phyloP scores from a whole-genome alignment of 164 flowering plant species.

The Liriodendron chinense region DNA sequence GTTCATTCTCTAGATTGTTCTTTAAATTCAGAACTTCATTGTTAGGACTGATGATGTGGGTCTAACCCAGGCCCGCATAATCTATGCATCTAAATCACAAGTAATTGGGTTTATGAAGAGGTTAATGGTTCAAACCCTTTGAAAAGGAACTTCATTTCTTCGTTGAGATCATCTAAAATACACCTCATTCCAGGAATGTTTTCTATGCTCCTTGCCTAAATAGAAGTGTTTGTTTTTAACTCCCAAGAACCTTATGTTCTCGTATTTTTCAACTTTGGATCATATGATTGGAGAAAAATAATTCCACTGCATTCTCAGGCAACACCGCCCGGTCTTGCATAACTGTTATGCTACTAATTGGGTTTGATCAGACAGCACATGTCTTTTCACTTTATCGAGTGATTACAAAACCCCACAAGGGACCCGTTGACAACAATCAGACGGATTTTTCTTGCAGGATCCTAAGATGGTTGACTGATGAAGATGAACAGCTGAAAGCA shows the following conservation, averaged over 20 bases:
- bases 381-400: too few relatives aligned
- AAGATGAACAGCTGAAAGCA: constrained; percentile 48
- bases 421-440: neutral
- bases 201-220: too few relatives aligned
- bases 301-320: neutral
- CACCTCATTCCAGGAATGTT: too few relatives aligned
- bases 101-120: neutral
- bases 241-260: neutral
- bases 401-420: too few relatives aligned
- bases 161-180: too few relatives aligned
- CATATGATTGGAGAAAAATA: neutral
- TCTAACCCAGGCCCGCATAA: neutral
- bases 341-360: neutral
- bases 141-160: too few relatives aligned
- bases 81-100: neutral
- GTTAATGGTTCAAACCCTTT: too few relatives aligned
- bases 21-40: neutral
- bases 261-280: neutral
- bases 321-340: neutral
- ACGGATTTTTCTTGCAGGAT: constrained; percentile 41
- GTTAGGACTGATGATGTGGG: neutral
- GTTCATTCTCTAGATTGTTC: neutral
- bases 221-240: neutral
- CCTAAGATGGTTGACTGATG: constrained; percentile 71
- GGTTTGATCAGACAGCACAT: too few relatives aligned